Conservation (phyloP, 148 eudicot species). For the Talinum fruticosum region DNA sequence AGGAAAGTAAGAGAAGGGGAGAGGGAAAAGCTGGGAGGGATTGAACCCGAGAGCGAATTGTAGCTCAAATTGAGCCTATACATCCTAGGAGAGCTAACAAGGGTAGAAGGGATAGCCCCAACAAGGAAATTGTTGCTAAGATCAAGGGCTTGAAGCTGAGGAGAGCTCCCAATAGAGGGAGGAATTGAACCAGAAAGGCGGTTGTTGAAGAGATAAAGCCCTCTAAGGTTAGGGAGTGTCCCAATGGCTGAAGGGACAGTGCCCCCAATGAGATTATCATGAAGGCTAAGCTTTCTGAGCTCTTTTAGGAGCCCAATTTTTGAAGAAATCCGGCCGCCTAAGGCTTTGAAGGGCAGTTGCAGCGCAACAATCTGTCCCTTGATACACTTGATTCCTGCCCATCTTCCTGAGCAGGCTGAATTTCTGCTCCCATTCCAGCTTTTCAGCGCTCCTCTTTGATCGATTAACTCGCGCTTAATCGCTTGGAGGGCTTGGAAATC, state of each 20-base stretch:
- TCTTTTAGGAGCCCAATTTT: slow-evolving; percentile 58
- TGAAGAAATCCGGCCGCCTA: slow-evolving; percentile 57
- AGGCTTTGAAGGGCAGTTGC: slow-evolving; percentile 70
- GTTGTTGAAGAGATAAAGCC: slow-evolving; percentile 70
- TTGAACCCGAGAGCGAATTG: slow-evolving; percentile 57
- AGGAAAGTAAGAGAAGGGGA: slow-evolving; percentile 52
- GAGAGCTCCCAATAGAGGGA: slow-evolving; percentile 45
- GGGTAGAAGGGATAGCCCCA: slow-evolving; percentile 51
- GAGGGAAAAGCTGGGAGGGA: slow-evolving; percentile 46
- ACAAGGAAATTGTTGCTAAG: slow-evolving; percentile 61
- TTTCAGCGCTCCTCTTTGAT: slow-evolving; percentile 37
- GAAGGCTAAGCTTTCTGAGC: slow-evolving; percentile 64
- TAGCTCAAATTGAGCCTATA: slow-evolving; percentile 74
- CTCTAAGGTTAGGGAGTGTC: slow-evolving; percentile 65
- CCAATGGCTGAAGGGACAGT: slow-evolving; percentile 65
- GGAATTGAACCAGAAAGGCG: slow-evolving; percentile 71
- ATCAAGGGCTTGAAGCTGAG: slow-evolving; percentile 55
- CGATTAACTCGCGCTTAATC: slow-evolving; percentile 49
- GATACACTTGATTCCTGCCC: slow-evolving; percentile 71
- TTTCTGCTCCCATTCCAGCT: slow-evolving; percentile 57
- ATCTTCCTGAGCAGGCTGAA: slow-evolving; percentile 70
- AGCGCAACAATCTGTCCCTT: slow-evolving; percentile 58
- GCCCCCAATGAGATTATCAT: slow-evolving; percentile 68
- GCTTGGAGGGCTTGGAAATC: slow-evolving; percentile 60
- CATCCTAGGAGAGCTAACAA: slow-evolving; percentile 52